phyloP scores from a whole-genome alignment of 305 asterid species.

The Rubia tinctorum region DNA sequence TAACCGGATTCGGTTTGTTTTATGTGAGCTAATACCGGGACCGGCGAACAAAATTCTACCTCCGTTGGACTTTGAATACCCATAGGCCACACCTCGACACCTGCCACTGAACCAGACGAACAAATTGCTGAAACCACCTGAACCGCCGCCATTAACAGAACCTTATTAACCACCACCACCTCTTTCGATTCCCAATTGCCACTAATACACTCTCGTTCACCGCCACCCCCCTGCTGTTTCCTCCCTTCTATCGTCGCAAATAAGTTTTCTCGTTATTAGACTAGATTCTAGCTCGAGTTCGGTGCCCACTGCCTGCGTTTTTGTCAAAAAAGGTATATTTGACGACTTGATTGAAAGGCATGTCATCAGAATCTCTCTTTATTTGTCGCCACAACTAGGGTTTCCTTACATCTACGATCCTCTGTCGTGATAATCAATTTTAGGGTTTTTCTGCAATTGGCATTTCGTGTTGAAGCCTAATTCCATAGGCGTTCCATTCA shows the following conservation, averaged over 20 bases:
- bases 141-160: background rate
- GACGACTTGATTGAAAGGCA: background rate
- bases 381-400: background rate
- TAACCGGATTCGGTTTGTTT: too few species aligned
- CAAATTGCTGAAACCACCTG: background rate
- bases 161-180: background rate
- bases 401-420: background rate
- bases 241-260: background rate
- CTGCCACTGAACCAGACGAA: background rate
- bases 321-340: constrained; percentile 7
- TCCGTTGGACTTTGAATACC: too few species aligned
- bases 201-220: background rate
- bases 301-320: background rate
- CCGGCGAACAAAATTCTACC: too few species aligned
- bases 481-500: background rate
- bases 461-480: background rate
- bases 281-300: background rate
- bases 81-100: background rate
- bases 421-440: background rate
- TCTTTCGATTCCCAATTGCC: background rate
- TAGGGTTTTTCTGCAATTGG: background rate
- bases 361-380: background rate
- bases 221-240: too few species aligned
- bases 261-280: background rate
- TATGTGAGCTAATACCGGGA: too few species aligned